Evolutionary conservation across 1,284 basidiomycete species (phyloP), one percentile per base, ranked within the genome.

Genomic region (Prillingera fragicola): DNA sequence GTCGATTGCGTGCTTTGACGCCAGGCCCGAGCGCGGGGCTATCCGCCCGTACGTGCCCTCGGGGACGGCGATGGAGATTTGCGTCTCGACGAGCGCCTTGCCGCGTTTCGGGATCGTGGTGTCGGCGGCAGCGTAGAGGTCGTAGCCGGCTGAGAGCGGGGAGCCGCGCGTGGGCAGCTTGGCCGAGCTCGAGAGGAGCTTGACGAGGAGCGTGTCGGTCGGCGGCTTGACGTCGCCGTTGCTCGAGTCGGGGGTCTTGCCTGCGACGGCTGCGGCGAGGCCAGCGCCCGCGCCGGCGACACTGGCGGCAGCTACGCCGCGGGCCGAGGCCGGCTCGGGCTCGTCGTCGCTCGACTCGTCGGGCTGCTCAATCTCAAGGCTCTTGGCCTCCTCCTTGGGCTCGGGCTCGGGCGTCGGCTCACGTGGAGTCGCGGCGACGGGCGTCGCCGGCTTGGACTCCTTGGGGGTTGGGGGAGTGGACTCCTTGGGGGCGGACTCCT

Each of bases 1-100:
- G 67, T 95, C 87, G 51, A 98, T 96, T 78, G 90, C 89, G 72
- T 89, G 91, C 69, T 98, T 98, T 21, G 85, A 85, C 4, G 94
- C 92, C 13, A 97, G 80, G 5, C 94, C 94, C 60, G 85, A 89
- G 13, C 94, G 80, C 6, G 94, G 92, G 2, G 94, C 94, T 48
- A 98, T 85, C 38, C 95, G 86, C 46, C 92, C 94, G 65, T 98
- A 98, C 6, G 89, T 92, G 0, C 90, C 92, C 25, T 75, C 73
- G 1, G 95, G 95, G 1, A 98, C 86, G 12, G 91, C 91, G 48
- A 98, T 82, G 10, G 86, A 88, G 44, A 98, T 76, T 52, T 92
- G 89, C 1, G 90, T 91, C 62, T 89, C 83, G 23, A 98, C 74
- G 12, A 97, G 75, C 5, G 87, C 90, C 65, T 94, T 90, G 39